Evolutionary conservation across 345 rosid genomes (phyloP).

Genomic region (Mangifera indica): DNA sequence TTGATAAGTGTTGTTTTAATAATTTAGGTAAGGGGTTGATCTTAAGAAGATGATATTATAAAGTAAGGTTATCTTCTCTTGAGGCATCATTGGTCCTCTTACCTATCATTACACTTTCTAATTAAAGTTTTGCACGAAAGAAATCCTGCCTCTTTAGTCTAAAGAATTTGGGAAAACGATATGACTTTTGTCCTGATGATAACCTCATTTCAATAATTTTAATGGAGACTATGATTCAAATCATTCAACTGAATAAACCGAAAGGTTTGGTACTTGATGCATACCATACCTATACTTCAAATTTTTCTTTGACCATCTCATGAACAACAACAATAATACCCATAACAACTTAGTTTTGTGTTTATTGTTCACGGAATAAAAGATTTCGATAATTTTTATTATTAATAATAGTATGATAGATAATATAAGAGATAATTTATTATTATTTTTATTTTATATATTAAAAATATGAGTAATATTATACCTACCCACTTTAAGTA

Average conservation of each 20-base stretch:
- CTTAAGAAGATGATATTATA: constrained; percentile 13
- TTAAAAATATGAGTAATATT: too few relatives aligned
- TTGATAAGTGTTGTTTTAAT: not conserved
- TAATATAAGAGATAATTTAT: too few relatives aligned
- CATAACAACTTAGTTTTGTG: too few relatives aligned
- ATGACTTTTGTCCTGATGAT: not conserved
- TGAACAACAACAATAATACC: too few relatives aligned
- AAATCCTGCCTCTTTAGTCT: constrained; percentile 11
- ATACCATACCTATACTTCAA: not conserved
- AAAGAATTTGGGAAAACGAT: constrained; percentile 12
- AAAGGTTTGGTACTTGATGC: not conserved
- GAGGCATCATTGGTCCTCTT: constrained; percentile 25
- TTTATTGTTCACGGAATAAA: too few relatives aligned
- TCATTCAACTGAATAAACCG: not conserved
- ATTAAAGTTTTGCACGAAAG: constrained; percentile 26
- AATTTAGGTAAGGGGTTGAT: constrained; percentile 18
- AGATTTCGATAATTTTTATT: too few relatives aligned
- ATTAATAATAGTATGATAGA: too few relatives aligned
- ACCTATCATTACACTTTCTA: constrained; percentile 28
- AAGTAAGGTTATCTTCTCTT: constrained; percentile 28
- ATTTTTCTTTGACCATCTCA: too few relatives aligned
- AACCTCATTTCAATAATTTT: constrained; percentile 11
- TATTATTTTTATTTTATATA: too few relatives aligned
- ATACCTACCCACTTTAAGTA: too few relatives aligned
- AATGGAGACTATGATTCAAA: not conserved